Evolutionary conservation across 345 rosid species (phyloP).

Genomic region (Fremontodendron californicum): DNA sequence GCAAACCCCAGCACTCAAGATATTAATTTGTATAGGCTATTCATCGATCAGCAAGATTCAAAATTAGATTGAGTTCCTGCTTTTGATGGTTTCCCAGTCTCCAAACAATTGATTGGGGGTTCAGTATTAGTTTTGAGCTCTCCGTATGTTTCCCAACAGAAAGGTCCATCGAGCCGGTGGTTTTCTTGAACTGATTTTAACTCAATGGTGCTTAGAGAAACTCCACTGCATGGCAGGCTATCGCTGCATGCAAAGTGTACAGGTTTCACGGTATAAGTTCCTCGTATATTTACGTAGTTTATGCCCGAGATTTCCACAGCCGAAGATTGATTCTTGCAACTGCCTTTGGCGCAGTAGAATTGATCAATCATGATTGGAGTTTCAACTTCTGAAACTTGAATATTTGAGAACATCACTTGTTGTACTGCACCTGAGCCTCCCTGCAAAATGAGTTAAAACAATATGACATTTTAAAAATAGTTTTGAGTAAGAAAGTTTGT

Average conservation of each 20-base stretch:
- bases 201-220: constrained; percentile 53
- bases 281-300: constrained; percentile 63
- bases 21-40: background rate
- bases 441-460: constrained; percentile 36
- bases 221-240: constrained; percentile 65
- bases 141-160: constrained; percentile 82
- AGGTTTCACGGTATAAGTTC: constrained; percentile 68
- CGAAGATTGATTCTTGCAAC: constrained; percentile 60
- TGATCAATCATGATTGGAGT: constrained; percentile 84
- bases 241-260: constrained; percentile 83
- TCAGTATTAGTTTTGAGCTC: constrained; percentile 50
- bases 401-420: constrained; percentile 77
- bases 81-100: constrained; percentile 41
- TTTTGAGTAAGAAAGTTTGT: background rate
- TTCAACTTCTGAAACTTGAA: constrained; percentile 66
- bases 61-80: constrained; percentile 20
- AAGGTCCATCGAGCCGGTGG: constrained; percentile 38
- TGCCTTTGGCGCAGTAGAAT: constrained; percentile 62
- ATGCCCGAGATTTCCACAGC: constrained; percentile 72
- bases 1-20: background rate
- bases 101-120: constrained; percentile 68
- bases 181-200: constrained; percentile 46
- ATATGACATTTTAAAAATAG: background rate
- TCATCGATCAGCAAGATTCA: constrained; percentile 48
- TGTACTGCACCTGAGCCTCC: constrained; percentile 89